These are phyloP conservation scores for Cadophora luteo-olivacea DNA, from an alignment of 2,329 filamentous ascomycete genomes.

Conservation along the genomic window DNA sequence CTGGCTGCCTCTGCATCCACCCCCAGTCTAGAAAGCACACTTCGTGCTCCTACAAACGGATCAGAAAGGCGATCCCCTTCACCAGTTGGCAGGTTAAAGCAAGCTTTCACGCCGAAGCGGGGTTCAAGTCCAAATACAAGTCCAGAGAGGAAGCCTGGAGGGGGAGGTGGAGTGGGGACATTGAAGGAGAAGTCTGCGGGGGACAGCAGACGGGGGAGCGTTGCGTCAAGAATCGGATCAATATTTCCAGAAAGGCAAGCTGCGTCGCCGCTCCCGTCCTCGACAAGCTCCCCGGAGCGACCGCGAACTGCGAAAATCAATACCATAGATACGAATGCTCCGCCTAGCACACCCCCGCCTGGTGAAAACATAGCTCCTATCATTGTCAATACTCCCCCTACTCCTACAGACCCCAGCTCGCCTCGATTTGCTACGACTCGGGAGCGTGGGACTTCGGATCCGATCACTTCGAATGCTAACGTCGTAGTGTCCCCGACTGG, in stretches of 20 bases:
- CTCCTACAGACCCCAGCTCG: slow-evolving; percentile 57
- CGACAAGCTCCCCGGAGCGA: slow-evolving; percentile 39
- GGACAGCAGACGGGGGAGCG: slow-evolving; percentile 40
- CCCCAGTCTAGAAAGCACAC: slow-evolving; percentile 45
- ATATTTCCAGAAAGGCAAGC: slow-evolving; percentile 42
- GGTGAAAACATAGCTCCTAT: slow-evolving; percentile 50
- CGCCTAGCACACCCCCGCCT: slow-evolving; percentile 42
- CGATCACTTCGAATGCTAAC: slow-evolving; percentile 48
- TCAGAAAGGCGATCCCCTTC: slow-evolving; percentile 67
- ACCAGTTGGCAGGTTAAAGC: slow-evolving; percentile 73
- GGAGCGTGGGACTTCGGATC: slow-evolving; percentile 40
- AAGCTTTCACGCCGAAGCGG: slow-evolving; percentile 64
- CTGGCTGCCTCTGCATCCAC: slow-evolving; percentile 43
- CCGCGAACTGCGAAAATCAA: slow-evolving; percentile 38
- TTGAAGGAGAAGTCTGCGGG: slow-evolving; percentile 34
- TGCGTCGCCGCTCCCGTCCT: slow-evolving; percentile 30
- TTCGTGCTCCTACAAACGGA: slow-evolving; percentile 52
- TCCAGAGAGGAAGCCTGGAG: slow-evolving; percentile 48
- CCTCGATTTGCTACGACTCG: slow-evolving; percentile 39
- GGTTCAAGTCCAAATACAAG: slow-evolving; percentile 53
- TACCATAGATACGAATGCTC: slow-evolving; percentile 39
- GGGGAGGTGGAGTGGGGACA: slow-evolving; percentile 26
- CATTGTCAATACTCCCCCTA: slow-evolving; percentile 72
- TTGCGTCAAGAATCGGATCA: slow-evolving; percentile 40
- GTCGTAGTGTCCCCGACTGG: slow-evolving; percentile 68